Base-by-base conservation (phyloP, 306 rosid genomes). In the Prinsepia uniflora region DNA sequence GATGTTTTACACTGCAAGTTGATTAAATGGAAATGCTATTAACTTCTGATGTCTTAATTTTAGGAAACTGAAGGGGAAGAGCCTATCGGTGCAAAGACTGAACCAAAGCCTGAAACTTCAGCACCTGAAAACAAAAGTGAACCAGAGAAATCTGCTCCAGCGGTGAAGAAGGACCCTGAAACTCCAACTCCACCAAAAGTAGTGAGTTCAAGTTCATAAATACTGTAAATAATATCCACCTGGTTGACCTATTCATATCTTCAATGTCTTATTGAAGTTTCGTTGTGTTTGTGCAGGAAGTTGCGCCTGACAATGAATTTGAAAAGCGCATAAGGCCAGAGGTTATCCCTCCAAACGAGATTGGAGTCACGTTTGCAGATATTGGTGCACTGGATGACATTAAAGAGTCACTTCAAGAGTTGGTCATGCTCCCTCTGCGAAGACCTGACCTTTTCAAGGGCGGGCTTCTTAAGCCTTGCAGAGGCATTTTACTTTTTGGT, bases 341-440 rank as follows among this genome's bases (percentile, higher is more conserved):
- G 69, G 92, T 90, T 30, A 88, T 90, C 67, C 92, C 96, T 70
- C 84, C 96, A 65, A 90, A 74, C 67, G 92, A 90, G 86, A 82
- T 90, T 54, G 96, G 96, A 46, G 92, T 88, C 61, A 86, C 96
- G 67, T 90, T 90, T 80, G 79, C 87, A 34, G 96, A 90, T 68
- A 86, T 90, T 69, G 96, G 96, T 45, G 87, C 96, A 71, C 4
- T 90, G 72, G 79, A 86, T 65, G 95, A 90, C 68, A 88, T 71
- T 11, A 90, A 90, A 71, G 96, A 86, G 76, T 88, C 96, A 74
- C 92, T 90, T 59, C 90, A 90, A 65, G 96, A 90, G 74, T 61
- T 85, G 57, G 90, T 90, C 57, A 90, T 90, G 95, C 96, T 88
- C 49, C 96, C 96, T 13, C 92, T 88, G 53, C 81, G 90, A 83